phyloP scores from a whole-genome alignment of 2,329 filamentous ascomycete species.

The Didymella keratinophila region DNA sequence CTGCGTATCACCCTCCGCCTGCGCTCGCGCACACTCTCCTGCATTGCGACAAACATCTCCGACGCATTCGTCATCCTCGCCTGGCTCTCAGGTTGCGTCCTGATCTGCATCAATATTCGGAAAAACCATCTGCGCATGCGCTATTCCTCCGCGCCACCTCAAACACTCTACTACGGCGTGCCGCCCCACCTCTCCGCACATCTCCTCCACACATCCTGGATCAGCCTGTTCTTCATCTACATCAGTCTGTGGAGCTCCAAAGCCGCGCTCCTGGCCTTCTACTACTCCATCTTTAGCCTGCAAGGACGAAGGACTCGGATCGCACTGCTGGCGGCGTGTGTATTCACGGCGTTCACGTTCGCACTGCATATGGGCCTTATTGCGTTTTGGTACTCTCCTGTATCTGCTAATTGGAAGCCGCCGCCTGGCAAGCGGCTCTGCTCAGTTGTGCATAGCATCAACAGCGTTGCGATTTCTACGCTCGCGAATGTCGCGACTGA shows the following conservation, averaged over 20 bases:
- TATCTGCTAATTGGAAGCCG: background rate
- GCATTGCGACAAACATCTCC: slow-evolving; percentile 29
- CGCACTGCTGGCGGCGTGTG: background rate
- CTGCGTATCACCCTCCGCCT: slow-evolving; percentile 34
- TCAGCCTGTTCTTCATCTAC: slow-evolving; percentile 45
- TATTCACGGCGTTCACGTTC: background rate
- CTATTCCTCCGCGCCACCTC: slow-evolving; percentile 18
- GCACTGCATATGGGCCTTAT: slow-evolving; percentile 1
- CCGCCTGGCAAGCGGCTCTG: background rate
- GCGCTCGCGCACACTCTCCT: slow-evolving; percentile 23
- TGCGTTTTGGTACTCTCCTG: background rate
- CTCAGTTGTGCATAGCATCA: background rate
- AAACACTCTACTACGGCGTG: slow-evolving; percentile 19
- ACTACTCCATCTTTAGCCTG: slow-evolving; percentile 39
- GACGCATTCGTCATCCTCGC: slow-evolving; percentile 34
- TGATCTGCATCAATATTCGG: slow-evolving; percentile 40
- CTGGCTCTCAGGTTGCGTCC: slow-evolving; percentile 21
- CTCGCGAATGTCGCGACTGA: slow-evolving; percentile 42
- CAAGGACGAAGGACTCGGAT: slow-evolving; percentile 30
- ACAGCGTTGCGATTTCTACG: slow-evolving; percentile 37
- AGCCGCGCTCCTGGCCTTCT: slow-evolving; percentile 43
- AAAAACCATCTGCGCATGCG: slow-evolving; percentile 41
- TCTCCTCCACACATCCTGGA: slow-evolving; percentile 44
- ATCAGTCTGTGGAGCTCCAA: slow-evolving; percentile 40
- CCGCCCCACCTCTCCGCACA: slow-evolving; percentile 34